Percentiles rank a stretch among this genome's conserved stretches.
Evolutionary conservation across 768 basidiomycete species (phyloP).

Genomic region (Austroboletus festivus): DNA sequence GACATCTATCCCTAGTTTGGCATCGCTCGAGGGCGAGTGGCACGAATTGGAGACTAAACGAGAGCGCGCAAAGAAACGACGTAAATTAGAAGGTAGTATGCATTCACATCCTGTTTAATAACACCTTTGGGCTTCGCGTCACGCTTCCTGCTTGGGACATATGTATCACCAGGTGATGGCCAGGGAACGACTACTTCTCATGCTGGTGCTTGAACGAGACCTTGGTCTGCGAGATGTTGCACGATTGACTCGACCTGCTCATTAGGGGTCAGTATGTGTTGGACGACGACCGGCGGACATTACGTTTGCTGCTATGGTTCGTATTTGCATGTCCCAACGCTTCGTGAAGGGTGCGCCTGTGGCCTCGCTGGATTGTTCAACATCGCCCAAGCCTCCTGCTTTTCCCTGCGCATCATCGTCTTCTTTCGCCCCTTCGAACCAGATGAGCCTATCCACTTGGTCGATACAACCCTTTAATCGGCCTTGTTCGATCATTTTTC

Average conservation of each 20-base stretch:
- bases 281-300: slow-evolving; percentile 18
- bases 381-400: slow-evolving; percentile 88
- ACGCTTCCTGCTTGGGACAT: slow-evolving; percentile 11
- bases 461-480: slow-evolving; percentile 92
- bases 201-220: slow-evolving; percentile 45
- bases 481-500: slow-evolving; percentile 98
- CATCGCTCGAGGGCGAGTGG: slow-evolving; percentile 89
- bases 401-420: slow-evolving; percentile 93
- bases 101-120: slow-evolving; percentile 36
- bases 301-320: slow-evolving; percentile 84
- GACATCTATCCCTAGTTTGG: slow-evolving; percentile 47
- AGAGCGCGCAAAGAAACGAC: slow-evolving; percentile 79
- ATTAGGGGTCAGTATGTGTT: slow-evolving; percentile 1
- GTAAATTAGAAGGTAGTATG: slow-evolving; percentile 54
- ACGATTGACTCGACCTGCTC: slow-evolving; percentile 80
- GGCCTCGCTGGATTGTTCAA: slow-evolving; percentile 81
- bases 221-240: slow-evolving; percentile 74
- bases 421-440: slow-evolving; percentile 84
- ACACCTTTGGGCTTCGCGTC: slow-evolving; percentile 9
- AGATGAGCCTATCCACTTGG: slow-evolving; percentile 91
- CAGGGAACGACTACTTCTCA: slow-evolving; percentile 14
- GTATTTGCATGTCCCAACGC: slow-evolving; percentile 94
- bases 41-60: slow-evolving; percentile 96
- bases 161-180: slow-evolving; percentile 10
- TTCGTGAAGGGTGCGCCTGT: slow-evolving; percentile 89